Base-by-base conservation (phyloP, 306 rosid species). In the Sicyos edulis region DNA sequence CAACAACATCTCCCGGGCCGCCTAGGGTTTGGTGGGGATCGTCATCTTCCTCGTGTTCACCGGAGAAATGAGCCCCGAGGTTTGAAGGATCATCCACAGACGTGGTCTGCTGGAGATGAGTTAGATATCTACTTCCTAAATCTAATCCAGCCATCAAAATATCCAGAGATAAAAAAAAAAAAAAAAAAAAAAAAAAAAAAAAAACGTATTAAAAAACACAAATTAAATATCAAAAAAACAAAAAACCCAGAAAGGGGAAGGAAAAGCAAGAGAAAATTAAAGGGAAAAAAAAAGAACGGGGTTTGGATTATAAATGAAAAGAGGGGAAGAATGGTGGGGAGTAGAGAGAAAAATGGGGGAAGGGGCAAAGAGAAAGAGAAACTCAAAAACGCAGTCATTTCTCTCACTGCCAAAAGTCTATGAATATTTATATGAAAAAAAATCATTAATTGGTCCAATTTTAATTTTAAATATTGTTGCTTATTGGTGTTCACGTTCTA, bases 101-200 rank as follows among this genome's bases (percentile, higher is more conserved):
- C 16, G 37, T 7, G 5, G 37, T 32, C 37, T 32, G 29, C 21
- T 72, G 76, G 1, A 73, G 76, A 20, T 57, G 54, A 47, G 51
- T 22, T 19, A 73, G 53, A 22, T 73, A 73, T 29, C 76, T 54
- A 42, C 37, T 73, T 14, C 76, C 68, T 58, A 73, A 73, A 73
- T 73, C 76, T 55, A 73, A 73, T 13, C 76, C 76, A 73, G 76
- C 76, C 76, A 73, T 73, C 16, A 32, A 37, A 8, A 42, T 20
- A 55, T 37, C 42, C 29, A 26, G 3, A 26, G 29, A 26, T 1
- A 3, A 50, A 72, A 34, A 42, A 0, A 2, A 14, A 40, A 12
- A 54, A 3, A 16, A 0, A 20, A 54, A 3, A 16, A 0, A 20
- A 3, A 50, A 72, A 34, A 42, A 0, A 2, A 14, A 40, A 12